Percentiles rank a stretch among this genome's conserved stretches.
Conservation (phyloP, 768 basidiomycete genomes). For the Austroboletus eburneus region DNA sequence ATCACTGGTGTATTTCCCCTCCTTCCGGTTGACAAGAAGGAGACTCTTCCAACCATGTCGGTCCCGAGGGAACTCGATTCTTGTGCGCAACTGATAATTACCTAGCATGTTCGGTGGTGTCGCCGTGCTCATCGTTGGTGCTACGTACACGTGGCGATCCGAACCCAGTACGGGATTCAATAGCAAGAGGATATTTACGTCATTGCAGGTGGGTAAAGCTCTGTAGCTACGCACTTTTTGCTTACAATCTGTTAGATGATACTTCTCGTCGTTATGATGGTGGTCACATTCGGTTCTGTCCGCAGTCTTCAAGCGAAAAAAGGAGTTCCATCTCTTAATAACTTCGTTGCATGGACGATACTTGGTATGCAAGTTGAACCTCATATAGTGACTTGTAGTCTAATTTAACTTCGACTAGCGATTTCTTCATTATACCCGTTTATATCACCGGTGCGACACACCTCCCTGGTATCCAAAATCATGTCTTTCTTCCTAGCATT, state of each 20-base stretch:
- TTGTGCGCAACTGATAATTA: slow-evolving; percentile 8
- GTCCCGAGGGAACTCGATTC: slow-evolving; percentile 17
- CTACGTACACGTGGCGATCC: slow-evolving; percentile 11
- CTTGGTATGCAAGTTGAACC: slow-evolving; percentile 45
- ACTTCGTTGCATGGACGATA: slow-evolving; percentile 59
- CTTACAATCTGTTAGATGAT: slow-evolving; percentile 31
- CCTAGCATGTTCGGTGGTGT: slow-evolving; percentile 46
- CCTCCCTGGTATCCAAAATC: slow-evolving; percentile 46
- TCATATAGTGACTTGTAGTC: not conserved
- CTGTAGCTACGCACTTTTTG: not conserved
- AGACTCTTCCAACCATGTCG: slow-evolving; percentile 58
- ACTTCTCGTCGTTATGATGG: slow-evolving; percentile 45
- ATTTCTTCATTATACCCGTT: slow-evolving; percentile 52
- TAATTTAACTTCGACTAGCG: slow-evolving; percentile 39
- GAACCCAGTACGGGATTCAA: not conserved
- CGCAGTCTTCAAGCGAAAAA: slow-evolving; percentile 56
- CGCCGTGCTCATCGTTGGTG: slow-evolving; percentile 39
- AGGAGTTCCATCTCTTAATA: slow-evolving; percentile 61
- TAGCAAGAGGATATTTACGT: slow-evolving; percentile 1
- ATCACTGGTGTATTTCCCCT: slow-evolving; percentile 65
- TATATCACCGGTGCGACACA: slow-evolving; percentile 31
- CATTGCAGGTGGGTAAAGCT: slow-evolving; percentile 22
- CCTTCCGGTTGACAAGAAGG: slow-evolving; percentile 67
- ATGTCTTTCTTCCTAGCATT: slow-evolving; percentile 67
- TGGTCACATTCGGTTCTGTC: slow-evolving; percentile 56